Base-by-base conservation (phyloP, 176 grass and related monocot species). In the Alloteropsis semialata region DNA sequence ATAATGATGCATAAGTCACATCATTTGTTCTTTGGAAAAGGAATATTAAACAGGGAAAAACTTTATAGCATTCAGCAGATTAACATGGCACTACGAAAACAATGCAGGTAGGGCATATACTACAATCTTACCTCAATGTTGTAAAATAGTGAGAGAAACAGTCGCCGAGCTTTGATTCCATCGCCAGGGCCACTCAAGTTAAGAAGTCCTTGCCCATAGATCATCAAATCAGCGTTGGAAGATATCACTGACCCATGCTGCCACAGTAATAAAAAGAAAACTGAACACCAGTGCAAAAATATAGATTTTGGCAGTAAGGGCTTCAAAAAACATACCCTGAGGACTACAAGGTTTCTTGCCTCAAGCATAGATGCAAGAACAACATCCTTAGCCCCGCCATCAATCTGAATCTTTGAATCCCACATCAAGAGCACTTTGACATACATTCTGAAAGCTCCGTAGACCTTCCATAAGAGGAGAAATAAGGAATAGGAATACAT, bases 361-460 rank as follows among this genome's bases (percentile, higher is more conserved):
- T 99, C 96, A 80, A 99, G 96, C 96, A 93, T 88, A 60, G 96
- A 99, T 28, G 89, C 78, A 72, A 90, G 79, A 43, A 99, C 83
- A 90, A 92, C 93, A 85, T 90, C 89, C 75, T 99, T 93, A 78
- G 79, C 79, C 36, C 93, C 93, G 29, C 91, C 96, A 89, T 95
- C 91, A 90, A 99, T 99, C 79, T 94, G 89, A 86, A 99, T 93
- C 74, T 81, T 92, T 46, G 96, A 99, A 85, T 94, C 89, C 96
- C 96, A 99, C 96, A 99, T 99, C 53, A 99, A 88, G 75, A 99
- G 89, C 74, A 99, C 90, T 90, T 99, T 99, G 48, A 96, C 91
- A 85, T 94, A 99, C 91, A 93, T 93, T 88, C 96, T 95, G 72
- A 99, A 99, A 80, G 96, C 96, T 37, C 96, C 96, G 77, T 96